These are phyloP conservation scores for Botrytis fragariae DNA, from an alignment of 2,329 filamentous ascomycete genomes.

Conservation along the genomic window DNA sequence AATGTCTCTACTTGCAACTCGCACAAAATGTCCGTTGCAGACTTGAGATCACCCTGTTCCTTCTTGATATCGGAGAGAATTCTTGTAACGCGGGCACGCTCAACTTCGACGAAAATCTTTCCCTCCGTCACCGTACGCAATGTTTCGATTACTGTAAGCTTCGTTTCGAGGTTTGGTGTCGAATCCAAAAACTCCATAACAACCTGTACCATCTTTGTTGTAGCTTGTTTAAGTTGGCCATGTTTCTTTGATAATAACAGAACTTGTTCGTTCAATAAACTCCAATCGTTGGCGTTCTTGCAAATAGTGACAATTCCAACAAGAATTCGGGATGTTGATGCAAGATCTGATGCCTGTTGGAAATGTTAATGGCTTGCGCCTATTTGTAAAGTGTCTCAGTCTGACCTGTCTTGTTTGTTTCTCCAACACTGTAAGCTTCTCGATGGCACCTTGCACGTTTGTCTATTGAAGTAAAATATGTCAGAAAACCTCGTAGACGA, in stretches of 20 bases:
- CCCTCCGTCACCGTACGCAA: conserved; percentile 95
- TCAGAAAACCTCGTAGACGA: conserved; percentile 22
- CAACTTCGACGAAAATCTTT: conserved; percentile 99
- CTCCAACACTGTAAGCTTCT: conserved; percentile 88
- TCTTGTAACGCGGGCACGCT: conserved; percentile 90
- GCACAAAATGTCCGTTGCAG: conserved; percentile 89
- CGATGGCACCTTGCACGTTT: conserved; percentile 82
- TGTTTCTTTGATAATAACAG: conserved; percentile 98
- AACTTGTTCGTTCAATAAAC: conserved; percentile 92
- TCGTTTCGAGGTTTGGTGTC: conserved; percentile 80
- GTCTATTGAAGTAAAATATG: conserved; percentile 46
- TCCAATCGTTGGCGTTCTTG: conserved; percentile 91
- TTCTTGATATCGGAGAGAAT: conserved; percentile 98
- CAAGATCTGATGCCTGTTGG: conserved; percentile 84
- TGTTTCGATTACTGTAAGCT: conserved; percentile 91
- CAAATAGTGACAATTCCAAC: conserved; percentile 89
- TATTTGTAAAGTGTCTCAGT: conserved; percentile 15
- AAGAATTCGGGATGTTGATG: conserved; percentile 87
- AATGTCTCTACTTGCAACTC: conserved; percentile 99
- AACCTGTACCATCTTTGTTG: conserved; percentile 97
- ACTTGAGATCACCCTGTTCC: conserved; percentile 84
- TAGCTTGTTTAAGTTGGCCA: conserved; percentile 98
- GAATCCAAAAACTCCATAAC: conserved; percentile 90
- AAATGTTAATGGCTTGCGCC: conserved; percentile 33
- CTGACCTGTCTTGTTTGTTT: conserved; percentile 94